phyloP scores from a whole-genome alignment of 208 protist species.

The Trypanosoma melophagium region DNA sequence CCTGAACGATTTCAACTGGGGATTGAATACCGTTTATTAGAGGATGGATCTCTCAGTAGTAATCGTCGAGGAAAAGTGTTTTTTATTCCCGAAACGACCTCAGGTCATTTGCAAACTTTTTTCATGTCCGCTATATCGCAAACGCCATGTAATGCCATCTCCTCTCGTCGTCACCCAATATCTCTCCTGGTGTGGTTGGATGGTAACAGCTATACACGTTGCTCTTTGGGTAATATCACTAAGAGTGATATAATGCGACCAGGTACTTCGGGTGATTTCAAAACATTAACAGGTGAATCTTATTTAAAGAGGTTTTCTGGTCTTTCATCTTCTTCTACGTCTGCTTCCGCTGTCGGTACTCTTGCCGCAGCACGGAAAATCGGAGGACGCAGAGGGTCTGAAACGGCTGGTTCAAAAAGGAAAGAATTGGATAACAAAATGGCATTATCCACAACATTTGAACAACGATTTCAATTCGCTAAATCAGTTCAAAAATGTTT shows the following conservation, averaged over 20 bases:
- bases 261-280: not conserved
- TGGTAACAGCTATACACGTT: slow-evolving; percentile 21
- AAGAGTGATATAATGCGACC: not conserved
- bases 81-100: slow-evolving; percentile 17
- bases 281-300: not conserved
- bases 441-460: no score
- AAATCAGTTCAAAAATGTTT: slow-evolving; percentile 17
- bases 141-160: not conserved
- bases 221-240: slow-evolving; percentile 11
- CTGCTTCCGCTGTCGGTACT: no score
- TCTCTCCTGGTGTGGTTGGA: slow-evolving; percentile 16
- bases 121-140: slow-evolving; percentile 1
- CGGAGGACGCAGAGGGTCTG: no score
- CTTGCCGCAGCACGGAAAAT: no score
- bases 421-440: no score
- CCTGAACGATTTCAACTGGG: slow-evolving; percentile 6
- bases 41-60: slow-evolving; percentile 1
- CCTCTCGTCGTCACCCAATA: not conserved
- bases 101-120: not conserved
- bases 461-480: not conserved
- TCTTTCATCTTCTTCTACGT: no score
- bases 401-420: no score
- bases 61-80: slow-evolving; percentile 6
- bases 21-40: slow-evolving; percentile 1
- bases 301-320: not conserved